These are phyloP conservation scores for Geosiphon pyriformis DNA, from an alignment of 192 early-diverging fungal genomes.

Conservation along the genomic window DNA sequence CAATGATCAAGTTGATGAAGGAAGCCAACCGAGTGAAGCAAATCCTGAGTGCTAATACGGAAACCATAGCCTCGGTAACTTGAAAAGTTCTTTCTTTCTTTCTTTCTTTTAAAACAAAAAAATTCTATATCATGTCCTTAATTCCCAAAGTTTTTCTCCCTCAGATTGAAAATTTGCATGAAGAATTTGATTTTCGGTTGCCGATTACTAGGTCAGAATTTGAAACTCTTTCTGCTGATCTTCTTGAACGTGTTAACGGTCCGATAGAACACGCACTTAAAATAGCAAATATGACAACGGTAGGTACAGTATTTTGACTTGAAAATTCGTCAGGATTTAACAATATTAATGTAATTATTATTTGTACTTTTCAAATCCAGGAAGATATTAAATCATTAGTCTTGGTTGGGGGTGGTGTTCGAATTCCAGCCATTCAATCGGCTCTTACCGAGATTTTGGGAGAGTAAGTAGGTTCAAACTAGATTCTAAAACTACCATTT, in stretches of 20 bases:
- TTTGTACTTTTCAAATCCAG: constrained; percentile 24
- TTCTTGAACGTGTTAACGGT: constrained; percentile 59
- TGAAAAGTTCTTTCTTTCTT: background rate
- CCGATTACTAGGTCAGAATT: constrained; percentile 73
- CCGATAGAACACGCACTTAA: constrained; percentile 72
- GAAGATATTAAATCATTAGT: constrained; percentile 80
- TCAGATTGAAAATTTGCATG: constrained; percentile 79
- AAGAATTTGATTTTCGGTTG: constrained; percentile 79
- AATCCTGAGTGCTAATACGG: constrained; percentile 90
- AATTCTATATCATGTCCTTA: background rate
- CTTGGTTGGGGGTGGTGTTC: constrained; percentile 88
- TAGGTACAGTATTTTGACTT: constrained; percentile 28
- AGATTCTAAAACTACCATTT: no score
- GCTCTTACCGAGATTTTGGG: constrained; percentile 65
- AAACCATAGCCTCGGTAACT: constrained; percentile 72
- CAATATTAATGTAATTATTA: constrained; percentile 3
- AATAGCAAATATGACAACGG: constrained; percentile 58
- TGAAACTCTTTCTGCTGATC: constrained; percentile 63
- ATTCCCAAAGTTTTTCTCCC: no score
- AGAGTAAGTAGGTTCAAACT: constrained; percentile 36
- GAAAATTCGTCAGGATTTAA: constrained; percentile 8
- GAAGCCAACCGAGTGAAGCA: constrained; percentile 96
- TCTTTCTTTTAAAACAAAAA: background rate
- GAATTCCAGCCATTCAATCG: constrained; percentile 81
- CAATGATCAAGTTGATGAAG: constrained; percentile 83